A percentile compares a stretch with the other conserved stretches of the same genome.
Conservation (phyloP, 1,284 basidiomycete species). For the Cutaneotrichosporon daszewskae region DNA sequence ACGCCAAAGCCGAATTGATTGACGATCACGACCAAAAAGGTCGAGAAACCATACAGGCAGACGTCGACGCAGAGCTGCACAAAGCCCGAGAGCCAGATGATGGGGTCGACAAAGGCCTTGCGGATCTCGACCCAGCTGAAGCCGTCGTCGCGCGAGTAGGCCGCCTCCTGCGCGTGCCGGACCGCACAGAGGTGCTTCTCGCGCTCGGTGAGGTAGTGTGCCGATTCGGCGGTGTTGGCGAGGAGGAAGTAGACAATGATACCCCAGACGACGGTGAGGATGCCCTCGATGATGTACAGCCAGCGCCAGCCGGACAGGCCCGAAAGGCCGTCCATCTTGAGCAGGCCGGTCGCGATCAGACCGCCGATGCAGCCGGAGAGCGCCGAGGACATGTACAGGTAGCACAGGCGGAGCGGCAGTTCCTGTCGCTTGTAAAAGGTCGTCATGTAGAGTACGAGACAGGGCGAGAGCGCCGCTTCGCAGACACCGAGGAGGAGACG, state of each 20-base stretch:
- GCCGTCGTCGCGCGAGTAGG: conserved; percentile 9
- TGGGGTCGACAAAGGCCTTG: conserved; percentile 13
- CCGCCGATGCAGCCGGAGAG: conserved; percentile 33
- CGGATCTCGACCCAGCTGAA: conserved; percentile 13
- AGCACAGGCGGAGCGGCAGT: conserved; percentile 26
- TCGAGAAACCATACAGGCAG: conserved; percentile 21
- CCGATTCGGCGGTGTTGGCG: conserved; percentile 5
- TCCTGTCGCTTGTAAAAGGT: conserved; percentile 29
- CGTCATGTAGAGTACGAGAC: conserved; percentile 22
- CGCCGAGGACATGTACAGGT: conserved; percentile 32
- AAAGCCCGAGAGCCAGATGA: conserved; percentile 16
- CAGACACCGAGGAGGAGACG: conserved; percentile 29
- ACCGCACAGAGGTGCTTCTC: conserved; percentile 10
- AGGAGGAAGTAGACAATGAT: conserved; percentile 4
- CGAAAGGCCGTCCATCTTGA: conserved; percentile 11
- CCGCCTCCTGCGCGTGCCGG: conserved; percentile 8
- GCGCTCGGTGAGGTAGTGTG: conserved; percentile 9
- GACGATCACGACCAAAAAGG: conserved; percentile 26
- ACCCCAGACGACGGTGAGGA: conserved; percentile 5
- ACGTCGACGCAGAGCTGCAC: conserved; percentile 30
- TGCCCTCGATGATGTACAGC: conserved; percentile 18
- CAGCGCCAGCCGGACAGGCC: conserved; percentile 11
- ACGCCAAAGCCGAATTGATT: conserved; percentile 16
- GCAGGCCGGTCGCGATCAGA: conserved; percentile 18
- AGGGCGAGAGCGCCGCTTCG: conserved; percentile 30